Evolutionary conservation across 2,329 filamentous ascomycete species (phyloP).

Genomic region (Aspergillus fischeri): DNA sequence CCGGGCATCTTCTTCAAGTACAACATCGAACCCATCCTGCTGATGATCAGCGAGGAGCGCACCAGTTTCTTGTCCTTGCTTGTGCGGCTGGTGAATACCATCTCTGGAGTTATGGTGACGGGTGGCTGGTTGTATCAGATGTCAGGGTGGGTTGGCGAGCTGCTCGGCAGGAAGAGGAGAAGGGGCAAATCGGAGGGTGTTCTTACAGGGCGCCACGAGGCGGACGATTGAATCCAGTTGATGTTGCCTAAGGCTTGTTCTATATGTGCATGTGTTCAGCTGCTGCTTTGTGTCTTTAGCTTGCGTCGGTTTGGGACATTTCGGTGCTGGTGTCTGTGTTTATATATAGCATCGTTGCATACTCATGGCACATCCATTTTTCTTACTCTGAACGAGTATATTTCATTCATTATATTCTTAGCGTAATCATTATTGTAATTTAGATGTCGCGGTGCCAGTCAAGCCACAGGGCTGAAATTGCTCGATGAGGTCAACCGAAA

Average conservation of each 20-base stretch:
- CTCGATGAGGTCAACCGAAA: background rate
- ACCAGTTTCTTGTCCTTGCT: conserved; percentile 69
- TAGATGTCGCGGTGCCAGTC: background rate
- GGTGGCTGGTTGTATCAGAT: conserved; percentile 91
- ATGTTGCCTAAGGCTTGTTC: background rate
- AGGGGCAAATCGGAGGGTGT: conserved; percentile 45
- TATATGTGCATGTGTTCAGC: background rate
- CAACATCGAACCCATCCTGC: conserved; percentile 91
- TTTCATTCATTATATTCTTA: background rate
- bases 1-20: conserved; percentile 98
- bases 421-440: background rate
- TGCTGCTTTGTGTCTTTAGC: conserved; percentile 1
- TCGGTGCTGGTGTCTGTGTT: background rate
- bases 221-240: conserved; percentile 20
- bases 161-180: conserved; percentile 39
- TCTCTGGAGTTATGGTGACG: conserved; percentile 85
- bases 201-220: conserved; percentile 41
- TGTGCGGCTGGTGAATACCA: conserved; percentile 82
- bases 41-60: conserved; percentile 79
- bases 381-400: background rate
- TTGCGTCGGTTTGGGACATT: background rate
- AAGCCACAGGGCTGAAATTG: background rate
- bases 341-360: background rate
- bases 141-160: conserved; percentile 65
- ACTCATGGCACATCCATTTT: background rate